Evolutionary conservation across 75 land plant species (phyloP).

Genomic region (Sequoia sempervirens): DNA sequence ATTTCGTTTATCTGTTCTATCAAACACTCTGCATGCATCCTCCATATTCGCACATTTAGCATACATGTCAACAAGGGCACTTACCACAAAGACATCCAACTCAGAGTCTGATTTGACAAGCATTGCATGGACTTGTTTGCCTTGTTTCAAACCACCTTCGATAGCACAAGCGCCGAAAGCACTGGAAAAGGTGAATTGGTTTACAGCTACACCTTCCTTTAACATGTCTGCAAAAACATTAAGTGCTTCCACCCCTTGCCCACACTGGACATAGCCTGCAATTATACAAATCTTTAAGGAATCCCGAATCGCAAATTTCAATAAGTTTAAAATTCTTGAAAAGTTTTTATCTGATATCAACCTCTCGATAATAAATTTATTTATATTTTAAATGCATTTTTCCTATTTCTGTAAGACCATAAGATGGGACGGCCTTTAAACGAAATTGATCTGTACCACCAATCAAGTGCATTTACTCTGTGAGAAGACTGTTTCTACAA

Average conservation of each 20-base stretch:
- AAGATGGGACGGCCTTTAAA: too few species aligned
- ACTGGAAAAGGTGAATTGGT: constrained; percentile 30
- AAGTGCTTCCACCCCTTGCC: background rate
- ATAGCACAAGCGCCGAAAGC: constrained; percentile 32
- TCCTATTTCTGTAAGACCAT: too few species aligned
- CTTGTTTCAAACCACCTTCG: constrained; percentile 26
- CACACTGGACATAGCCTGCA: constrained; percentile 1
- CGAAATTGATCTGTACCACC: too few species aligned
- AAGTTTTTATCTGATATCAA: too few species aligned
- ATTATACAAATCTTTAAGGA: background rate
- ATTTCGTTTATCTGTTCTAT: constrained; percentile 26
- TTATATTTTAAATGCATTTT: too few species aligned
- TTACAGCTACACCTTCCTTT: constrained; percentile 17
- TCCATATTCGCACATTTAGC: constrained; percentile 23
- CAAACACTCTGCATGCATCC: constrained; percentile 28
- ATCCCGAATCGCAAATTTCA: too few species aligned
- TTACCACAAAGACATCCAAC: constrained; percentile 23
- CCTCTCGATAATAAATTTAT: too few species aligned
- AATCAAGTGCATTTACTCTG: too few species aligned
- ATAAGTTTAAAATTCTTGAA: too few species aligned
- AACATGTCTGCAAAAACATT: constrained; percentile 15
- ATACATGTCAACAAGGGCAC: constrained; percentile 45
- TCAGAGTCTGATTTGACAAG: constrained; percentile 24
- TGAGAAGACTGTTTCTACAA: too few species aligned
- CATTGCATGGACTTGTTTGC: constrained; percentile 31